Base-by-base conservation (phyloP, 257 asterid genomes). In the Thymus quinquecostatus region DNA sequence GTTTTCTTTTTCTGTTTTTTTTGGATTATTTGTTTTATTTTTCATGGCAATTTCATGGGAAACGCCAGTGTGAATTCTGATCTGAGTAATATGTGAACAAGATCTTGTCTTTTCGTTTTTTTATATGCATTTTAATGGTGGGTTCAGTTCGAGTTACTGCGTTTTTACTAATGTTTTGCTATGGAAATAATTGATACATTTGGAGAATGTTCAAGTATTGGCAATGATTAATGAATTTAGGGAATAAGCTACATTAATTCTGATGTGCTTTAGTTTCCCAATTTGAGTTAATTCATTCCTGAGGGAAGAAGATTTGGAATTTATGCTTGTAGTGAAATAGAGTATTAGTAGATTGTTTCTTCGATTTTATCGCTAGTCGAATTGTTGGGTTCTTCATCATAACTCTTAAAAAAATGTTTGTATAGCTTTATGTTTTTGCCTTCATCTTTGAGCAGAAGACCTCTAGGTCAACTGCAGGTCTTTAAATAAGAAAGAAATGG, bases 71-170 rank as follows among this genome's bases (percentile, higher is more conserved):
- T 63, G 70, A 36, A 13, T 49, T 57, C 56, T 69, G 74, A 64
- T 64, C 75, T 41, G 49, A 36, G 10, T 2, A 5, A 1, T 68
- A 68, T 33, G 49, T 33, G 56, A 44, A 59, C 68, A 70, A 66
- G 77, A 75, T 80, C 75, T 71, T 61, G 64, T 60, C 12, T 67
- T 66, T 55, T 56, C 41, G 2, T 7, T 65, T 61, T 7, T 0
- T 60, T 3, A 43, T 21, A 21, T 21, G 28, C 8, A 34, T 64
- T 62, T n/a, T 10, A 32, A 53, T 64, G 64, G 12, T 62, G 54
- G 32, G 41, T 68, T 41, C 47, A 40, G 8, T 60, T 59, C 56
- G 57, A 10, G 59, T 59, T 14, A 5, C 47, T 41, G 47, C 47
- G 66, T 63, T 21, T 67, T 63, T 60, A 3, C 21, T 55, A 64